phyloP scores from a whole-genome alignment of 2,329 filamentous ascomycete genomes.

The Albophoma yamanashiensis region DNA sequence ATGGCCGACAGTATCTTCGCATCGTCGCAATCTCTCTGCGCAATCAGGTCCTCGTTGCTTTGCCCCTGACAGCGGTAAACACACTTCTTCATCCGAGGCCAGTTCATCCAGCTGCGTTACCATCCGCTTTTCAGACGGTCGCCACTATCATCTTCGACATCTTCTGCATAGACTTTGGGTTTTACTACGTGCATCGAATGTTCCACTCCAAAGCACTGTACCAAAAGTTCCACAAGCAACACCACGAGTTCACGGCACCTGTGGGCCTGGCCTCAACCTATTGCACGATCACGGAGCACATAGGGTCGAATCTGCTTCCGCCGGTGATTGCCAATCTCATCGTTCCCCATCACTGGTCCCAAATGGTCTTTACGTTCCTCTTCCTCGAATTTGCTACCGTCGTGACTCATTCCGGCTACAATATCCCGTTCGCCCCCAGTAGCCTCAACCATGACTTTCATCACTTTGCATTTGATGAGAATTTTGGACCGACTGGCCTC shows the following conservation, averaged over 20 bases:
- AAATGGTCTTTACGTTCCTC: conserved; percentile 6
- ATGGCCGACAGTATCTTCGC: conserved; percentile 3
- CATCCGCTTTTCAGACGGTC: conserved; percentile 1
- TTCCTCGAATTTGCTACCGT: conserved; percentile 9
- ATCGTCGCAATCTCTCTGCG: conserved; percentile 23
- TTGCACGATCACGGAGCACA: conserved; percentile 38
- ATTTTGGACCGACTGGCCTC: conserved; percentile 8
- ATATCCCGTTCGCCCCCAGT: conserved; percentile 5
- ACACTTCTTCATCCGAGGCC: neutral
- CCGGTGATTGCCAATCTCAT: conserved; percentile 21
- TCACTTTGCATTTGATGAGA: conserved; percentile 10
- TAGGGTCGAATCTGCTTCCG: conserved; percentile 37
- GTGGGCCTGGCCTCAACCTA: conserved; percentile 40
- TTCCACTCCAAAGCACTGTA: conserved; percentile 35
- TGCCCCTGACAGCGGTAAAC: neutral
- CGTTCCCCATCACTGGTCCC: conserved; percentile 8
- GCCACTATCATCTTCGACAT: conserved; percentile 6
- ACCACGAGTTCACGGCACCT: conserved; percentile 40
- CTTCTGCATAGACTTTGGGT: conserved; percentile 25
- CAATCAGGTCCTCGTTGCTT: conserved; percentile 27
- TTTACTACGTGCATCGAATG: conserved; percentile 40
- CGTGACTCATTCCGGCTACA: conserved; percentile 6
- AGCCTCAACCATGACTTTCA: conserved; percentile 10
- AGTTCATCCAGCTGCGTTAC: conserved; percentile 1
- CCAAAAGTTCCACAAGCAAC: conserved; percentile 35